These are phyloP conservation scores for Trebouxia sp. DNA, from an alignment of 139 green algal species.

Conservation along the genomic window DNA sequence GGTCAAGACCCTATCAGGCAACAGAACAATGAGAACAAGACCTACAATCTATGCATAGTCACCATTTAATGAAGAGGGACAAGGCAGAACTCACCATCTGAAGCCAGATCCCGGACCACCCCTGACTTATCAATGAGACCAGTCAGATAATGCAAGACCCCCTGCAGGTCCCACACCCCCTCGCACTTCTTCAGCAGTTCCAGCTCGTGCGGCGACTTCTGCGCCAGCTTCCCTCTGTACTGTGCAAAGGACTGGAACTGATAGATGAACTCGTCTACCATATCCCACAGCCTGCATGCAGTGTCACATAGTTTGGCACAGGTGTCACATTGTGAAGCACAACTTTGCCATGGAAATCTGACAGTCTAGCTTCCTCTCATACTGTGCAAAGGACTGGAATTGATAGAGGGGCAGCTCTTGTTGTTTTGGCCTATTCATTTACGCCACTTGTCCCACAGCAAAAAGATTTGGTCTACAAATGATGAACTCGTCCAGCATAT, in stretches of 20 bases:
- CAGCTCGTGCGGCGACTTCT: conserved; percentile 81
- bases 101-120: conserved; percentile 71
- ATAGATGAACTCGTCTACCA: conserved; percentile 99
- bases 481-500: conserved; percentile 99
- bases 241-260: conserved; percentile 95
- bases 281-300: conserved; percentile 97
- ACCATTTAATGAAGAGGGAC: too few species aligned
- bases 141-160: conserved; percentile 87
- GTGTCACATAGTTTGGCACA: too few species aligned
- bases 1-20: too few species aligned
- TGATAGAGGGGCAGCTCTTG: conserved; percentile 92
- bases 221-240: conserved; percentile 77
- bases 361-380: conserved; percentile 78
- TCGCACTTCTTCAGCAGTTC: conserved; percentile 70
- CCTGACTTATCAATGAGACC: conserved; percentile 85
- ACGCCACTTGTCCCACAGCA: conserved; percentile 63
- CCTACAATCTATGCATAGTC: too few species aligned
- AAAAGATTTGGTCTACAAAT: conserved; percentile 83
- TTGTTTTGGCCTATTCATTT: conserved; percentile 79
- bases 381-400: conserved; percentile 92
- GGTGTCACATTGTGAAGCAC: background rate
- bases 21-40: too few species aligned
- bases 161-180: conserved; percentile 78
- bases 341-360: too few species aligned
- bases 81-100: conserved; percentile 44